Evolutionary conservation across 1,284 basidiomycete genomes (phyloP).

Genomic region (Ustilago curta): DNA sequence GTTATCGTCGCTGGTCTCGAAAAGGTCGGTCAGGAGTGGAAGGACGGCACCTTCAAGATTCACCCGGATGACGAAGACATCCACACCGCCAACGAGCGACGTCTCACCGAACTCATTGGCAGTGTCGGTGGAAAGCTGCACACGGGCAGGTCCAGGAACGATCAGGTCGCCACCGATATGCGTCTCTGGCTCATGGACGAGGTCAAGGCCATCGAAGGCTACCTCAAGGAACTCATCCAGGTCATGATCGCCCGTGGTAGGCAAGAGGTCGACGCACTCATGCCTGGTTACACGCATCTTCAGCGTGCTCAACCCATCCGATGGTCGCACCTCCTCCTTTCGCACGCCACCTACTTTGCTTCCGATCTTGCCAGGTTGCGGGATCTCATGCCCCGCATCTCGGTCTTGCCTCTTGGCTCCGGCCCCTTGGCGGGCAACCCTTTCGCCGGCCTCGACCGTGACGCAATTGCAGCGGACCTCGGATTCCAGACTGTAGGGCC

Average conservation of each 20-base stretch:
- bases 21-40: slow-evolving; percentile 87
- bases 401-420: slow-evolving; percentile 90
- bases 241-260: slow-evolving; percentile 92
- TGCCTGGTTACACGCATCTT: slow-evolving; percentile 95
- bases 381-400: slow-evolving; percentile 79
- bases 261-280: slow-evolving; percentile 87
- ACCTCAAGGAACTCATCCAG: slow-evolving; percentile 81
- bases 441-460: slow-evolving; percentile 73
- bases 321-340: slow-evolving; percentile 96
- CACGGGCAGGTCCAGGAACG: slow-evolving; percentile 94
- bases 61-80: slow-evolving; percentile 92
- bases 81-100: slow-evolving; percentile 98
- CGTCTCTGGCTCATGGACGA: slow-evolving; percentile 92
- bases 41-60: slow-evolving; percentile 59
- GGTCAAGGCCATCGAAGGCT: slow-evolving; percentile 78
- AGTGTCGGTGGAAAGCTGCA: slow-evolving; percentile 73
- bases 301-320: slow-evolving; percentile 91
- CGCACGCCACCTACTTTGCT: slow-evolving; percentile 91
- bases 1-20: slow-evolving; percentile 84
- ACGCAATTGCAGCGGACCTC: slow-evolving; percentile 65
- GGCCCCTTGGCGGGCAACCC: slow-evolving; percentile 97
- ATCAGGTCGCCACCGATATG: slow-evolving; percentile 98
- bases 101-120: slow-evolving; percentile 92
- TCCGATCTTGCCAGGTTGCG: slow-evolving; percentile 87
- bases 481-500: slow-evolving; percentile 67